Evolutionary conservation across 1,284 basidiomycete genomes (phyloP).

Genomic region (Ceratobasidium papillatum): DNA sequence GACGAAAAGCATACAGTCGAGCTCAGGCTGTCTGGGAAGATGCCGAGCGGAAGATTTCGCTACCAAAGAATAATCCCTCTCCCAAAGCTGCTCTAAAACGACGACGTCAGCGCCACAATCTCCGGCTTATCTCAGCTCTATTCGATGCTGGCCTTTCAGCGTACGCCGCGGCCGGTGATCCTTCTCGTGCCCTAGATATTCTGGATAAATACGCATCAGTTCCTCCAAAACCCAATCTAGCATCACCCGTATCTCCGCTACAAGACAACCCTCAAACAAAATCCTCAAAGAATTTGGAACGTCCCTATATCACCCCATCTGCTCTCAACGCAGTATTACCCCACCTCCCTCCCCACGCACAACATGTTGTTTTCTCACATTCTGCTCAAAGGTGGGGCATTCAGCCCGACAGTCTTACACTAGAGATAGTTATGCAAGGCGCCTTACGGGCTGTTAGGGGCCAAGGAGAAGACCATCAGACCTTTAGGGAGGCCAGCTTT

Average conservation of each 20-base stretch:
- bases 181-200: neutral
- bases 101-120: neutral
- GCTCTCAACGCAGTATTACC: constrained; percentile 7
- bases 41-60: neutral
- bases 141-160: constrained; percentile 11
- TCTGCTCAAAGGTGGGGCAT: constrained; percentile 8
- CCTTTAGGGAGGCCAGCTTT: neutral
- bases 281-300: neutral
- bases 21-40: constrained; percentile 23
- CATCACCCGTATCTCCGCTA: neutral
- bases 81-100: neutral
- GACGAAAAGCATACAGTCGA: constrained; percentile 7
- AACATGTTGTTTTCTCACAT: constrained; percentile 2
- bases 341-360: constrained; percentile 1
- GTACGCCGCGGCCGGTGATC: neutral
- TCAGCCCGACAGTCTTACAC: neutral
- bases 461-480: neutral
- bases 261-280: neutral
- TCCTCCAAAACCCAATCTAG: neutral
- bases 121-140: neutral
- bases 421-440: constrained; percentile 18
- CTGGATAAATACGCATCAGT: constrained; percentile 9
- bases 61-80: neutral
- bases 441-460: neutral
- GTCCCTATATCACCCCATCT: neutral